Percentiles rank a stretch among this genome's conserved stretches.
These are phyloP conservation scores for Aechmea fasciata DNA, from an alignment of 176 grass and related monocot genomes.

Conservation along the genomic window DNA sequence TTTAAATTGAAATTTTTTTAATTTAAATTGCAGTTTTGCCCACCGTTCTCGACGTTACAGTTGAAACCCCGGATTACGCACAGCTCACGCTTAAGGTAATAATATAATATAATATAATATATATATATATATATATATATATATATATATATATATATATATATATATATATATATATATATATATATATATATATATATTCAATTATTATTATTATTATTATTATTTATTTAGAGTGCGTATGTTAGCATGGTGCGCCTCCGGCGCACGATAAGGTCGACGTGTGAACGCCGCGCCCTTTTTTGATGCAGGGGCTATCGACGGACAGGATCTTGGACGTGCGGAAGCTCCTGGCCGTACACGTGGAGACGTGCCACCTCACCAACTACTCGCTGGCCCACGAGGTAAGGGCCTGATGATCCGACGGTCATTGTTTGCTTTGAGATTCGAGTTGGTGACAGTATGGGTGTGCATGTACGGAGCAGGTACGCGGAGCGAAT, in stretches of 20 bases:
- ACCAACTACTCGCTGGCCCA: constrained; percentile 77
- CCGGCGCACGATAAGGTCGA: not conserved
- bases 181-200: too few species aligned
- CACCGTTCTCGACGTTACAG: constrained; percentile 61
- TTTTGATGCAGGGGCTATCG: constrained; percentile 57
- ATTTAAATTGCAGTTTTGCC: constrained; percentile 62
- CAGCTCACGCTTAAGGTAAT: constrained; percentile 83
- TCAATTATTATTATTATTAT: too few species aligned
- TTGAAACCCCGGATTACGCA: constrained; percentile 77
- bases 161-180: too few species aligned
- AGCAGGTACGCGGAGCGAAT: constrained; percentile 53
- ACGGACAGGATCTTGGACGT: constrained; percentile 81
- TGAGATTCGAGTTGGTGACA: constrained; percentile 9
- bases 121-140: too few species aligned
- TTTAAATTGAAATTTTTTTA: constrained; percentile 11
- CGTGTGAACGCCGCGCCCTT: not conserved
- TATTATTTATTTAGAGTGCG: not conserved
- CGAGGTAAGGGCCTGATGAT: constrained; percentile 40
- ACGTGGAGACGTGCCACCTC: constrained; percentile 83
- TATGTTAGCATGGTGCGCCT: not conserved
- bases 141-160: too few species aligned
- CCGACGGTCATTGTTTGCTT: not conserved
- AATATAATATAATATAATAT: too few species aligned
- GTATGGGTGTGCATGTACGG: not conserved
- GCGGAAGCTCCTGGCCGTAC: constrained; percentile 66